Evolutionary conservation across 306 rosid species (phyloP).

Genomic region (Castanospermum australe): DNA sequence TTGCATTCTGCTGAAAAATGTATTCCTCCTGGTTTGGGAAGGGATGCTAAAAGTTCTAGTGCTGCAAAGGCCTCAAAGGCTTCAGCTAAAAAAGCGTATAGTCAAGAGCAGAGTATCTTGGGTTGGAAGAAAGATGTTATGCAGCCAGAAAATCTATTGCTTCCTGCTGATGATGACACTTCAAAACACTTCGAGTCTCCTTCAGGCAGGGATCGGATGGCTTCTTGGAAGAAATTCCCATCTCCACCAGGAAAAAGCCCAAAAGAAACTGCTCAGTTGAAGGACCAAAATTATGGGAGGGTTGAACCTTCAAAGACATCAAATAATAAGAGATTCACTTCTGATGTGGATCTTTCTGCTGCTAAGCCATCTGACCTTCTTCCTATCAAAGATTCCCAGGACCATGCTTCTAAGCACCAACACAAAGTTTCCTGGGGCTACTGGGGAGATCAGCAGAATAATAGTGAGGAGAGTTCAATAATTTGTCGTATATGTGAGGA

Average conservation of each 20-base stretch:
- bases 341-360: conserved; percentile 54
- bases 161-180: conserved; percentile 52
- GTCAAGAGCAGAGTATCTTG: conserved; percentile 80
- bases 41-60: conserved; percentile 57
- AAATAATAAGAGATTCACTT: conserved; percentile 44
- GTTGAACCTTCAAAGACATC: conserved; percentile 57
- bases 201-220: conserved; percentile 64
- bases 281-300: conserved; percentile 60
- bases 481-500: conserved; percentile 99
- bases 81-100: conserved; percentile 77
- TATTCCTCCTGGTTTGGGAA: conserved; percentile 62
- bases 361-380: conserved; percentile 68
- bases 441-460: conserved; percentile 78
- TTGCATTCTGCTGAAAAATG: conserved; percentile 68
- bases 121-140: conserved; percentile 66
- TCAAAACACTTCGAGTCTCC: conserved; percentile 60
- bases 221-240: conserved; percentile 92
- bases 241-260: conserved; percentile 57
- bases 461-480: conserved; percentile 75
- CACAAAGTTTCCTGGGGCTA: conserved; percentile 89
- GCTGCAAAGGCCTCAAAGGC: conserved; percentile 57
- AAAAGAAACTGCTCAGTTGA: conserved; percentile 55
- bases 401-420: conserved; percentile 82
- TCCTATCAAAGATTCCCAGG: conserved; percentile 67
- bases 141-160: conserved; percentile 38